Percentiles rank a stretch among this genome's conserved stretches.
These are phyloP conservation scores for Penicillium bialowiezense DNA, from an alignment of 495 filamentous ascomycete genomes.

Conservation along the genomic window DNA sequence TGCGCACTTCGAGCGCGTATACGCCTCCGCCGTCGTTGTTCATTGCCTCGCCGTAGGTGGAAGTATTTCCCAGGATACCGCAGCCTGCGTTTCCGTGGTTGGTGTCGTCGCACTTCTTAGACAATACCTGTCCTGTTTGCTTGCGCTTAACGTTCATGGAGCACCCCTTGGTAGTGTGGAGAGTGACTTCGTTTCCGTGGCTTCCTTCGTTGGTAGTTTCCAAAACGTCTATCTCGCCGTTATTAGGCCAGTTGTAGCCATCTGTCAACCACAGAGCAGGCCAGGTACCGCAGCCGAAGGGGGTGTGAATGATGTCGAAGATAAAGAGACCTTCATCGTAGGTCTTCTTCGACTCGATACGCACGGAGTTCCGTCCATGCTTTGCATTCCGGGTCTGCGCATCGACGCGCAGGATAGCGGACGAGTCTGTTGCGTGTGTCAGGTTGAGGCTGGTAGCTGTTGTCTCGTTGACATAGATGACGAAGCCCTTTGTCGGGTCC, in stretches of 20 bases:
- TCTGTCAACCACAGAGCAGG: constrained; percentile 63
- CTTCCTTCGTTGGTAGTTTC: constrained; percentile 45
- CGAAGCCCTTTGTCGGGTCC: constrained; percentile 52
- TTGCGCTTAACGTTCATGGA: constrained; percentile 47
- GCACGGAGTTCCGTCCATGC: constrained; percentile 51
- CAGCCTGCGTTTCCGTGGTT: constrained; percentile 43
- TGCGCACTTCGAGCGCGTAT: constrained; percentile 46
- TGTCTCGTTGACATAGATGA: constrained; percentile 37
- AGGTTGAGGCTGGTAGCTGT: constrained; percentile 44
- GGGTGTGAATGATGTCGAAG: constrained; percentile 52
- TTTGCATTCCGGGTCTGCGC: constrained; percentile 37
- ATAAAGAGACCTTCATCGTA: constrained; percentile 54
- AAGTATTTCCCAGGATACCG: constrained; percentile 32
- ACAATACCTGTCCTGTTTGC: constrained; percentile 29
- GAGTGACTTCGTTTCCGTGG: constrained; percentile 43
- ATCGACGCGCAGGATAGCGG: constrained; percentile 54
- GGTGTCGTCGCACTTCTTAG: constrained; percentile 34
- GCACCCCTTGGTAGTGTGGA: constrained; percentile 44
- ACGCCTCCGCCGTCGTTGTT: constrained; percentile 49
- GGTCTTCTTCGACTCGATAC: constrained; percentile 48
- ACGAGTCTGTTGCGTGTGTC: constrained; percentile 44
- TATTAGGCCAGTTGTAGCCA: constrained; percentile 54
- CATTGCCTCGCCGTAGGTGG: constrained; percentile 40
- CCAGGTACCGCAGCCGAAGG: constrained; percentile 54
- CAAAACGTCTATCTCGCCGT: constrained; percentile 51